A percentile compares a stretch with the other conserved stretches of the same genome.
These are phyloP conservation scores for Setaria viridis DNA, from an alignment of 202 grass and related monocot genomes.

Conservation along the genomic window DNA sequence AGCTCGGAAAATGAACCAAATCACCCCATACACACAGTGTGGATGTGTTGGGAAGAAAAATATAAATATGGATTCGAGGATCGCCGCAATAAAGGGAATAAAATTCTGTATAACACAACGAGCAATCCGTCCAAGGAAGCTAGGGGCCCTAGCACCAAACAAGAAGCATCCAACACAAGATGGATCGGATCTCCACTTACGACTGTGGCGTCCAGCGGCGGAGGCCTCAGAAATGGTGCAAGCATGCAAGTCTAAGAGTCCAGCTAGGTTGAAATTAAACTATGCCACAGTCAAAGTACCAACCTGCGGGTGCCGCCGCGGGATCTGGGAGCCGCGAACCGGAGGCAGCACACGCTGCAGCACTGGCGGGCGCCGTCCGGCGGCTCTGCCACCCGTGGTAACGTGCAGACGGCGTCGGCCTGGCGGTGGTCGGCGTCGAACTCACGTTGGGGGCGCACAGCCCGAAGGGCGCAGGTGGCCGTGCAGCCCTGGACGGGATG, in stretches of 20 bases:
- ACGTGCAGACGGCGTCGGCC: background rate
- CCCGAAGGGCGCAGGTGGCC: background rate
- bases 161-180: background rate
- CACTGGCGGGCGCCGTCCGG: slow-evolving; percentile 17
- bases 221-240: background rate
- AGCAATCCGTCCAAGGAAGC: slow-evolving; percentile 6
- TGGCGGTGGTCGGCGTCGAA: slow-evolving; percentile 2
- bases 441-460: slow-evolving; percentile 10
- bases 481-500: slow-evolving; percentile 19
- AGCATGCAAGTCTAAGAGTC: background rate
- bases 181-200: slow-evolving; percentile 28
- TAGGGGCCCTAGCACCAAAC: background rate
- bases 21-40: background rate
- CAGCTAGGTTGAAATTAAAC: slow-evolving; percentile 24
- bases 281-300: slow-evolving; percentile 4
- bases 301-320: slow-evolving; percentile 30
- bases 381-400: background rate
- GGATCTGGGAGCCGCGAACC: slow-evolving; percentile 23
- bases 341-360: slow-evolving; percentile 19
- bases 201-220: background rate
- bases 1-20: slow-evolving; percentile 1
- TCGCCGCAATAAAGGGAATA: background rate
- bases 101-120: background rate
- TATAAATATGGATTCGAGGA: background rate
- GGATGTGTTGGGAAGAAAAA: background rate